Conservation (phyloP, 305 asterid species). For the Ajuga reptans region DNA sequence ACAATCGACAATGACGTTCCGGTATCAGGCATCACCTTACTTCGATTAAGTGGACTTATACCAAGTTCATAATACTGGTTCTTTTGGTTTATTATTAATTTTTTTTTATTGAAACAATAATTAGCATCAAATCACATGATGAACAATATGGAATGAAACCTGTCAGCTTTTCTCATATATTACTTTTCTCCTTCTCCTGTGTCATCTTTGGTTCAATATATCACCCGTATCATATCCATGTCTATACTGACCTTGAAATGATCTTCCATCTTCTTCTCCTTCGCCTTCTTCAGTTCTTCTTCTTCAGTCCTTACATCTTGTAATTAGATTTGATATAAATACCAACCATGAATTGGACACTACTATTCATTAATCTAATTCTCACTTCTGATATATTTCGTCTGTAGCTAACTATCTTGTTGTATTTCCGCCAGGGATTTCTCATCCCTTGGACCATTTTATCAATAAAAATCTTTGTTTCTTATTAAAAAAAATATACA, state of each 20-base stretch:
- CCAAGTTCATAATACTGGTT: not conserved
- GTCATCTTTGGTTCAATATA: not conserved
- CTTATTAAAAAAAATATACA: no score
- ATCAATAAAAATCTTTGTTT: no score
- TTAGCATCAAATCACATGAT: constrained; percentile 3
- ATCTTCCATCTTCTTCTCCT: no score
- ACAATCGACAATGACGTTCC: constrained; percentile 66
- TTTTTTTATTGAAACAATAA: not conserved
- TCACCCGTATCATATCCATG: not conserved
- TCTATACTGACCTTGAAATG: not conserved
- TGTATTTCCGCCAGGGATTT: no score
- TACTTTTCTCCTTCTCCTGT: not conserved
- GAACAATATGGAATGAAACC: not conserved
- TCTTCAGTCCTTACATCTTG: no score
- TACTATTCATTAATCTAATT: no score
- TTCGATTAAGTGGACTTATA: constrained; percentile 4
- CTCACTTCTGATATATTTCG: no score
- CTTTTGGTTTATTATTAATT: not conserved
- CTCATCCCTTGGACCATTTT: no score
- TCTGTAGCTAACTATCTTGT: no score
- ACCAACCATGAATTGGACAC: no score
- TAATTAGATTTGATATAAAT: no score
- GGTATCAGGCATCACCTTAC: constrained; percentile 32
- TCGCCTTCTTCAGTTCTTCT: no score
- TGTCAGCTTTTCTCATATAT: constrained; percentile 13